Percentiles rank a stretch among this genome's conserved stretches.
Evolutionary conservation across 169 alveolate species (phyloP).

Genomic region (Eimeria tenella): DNA sequence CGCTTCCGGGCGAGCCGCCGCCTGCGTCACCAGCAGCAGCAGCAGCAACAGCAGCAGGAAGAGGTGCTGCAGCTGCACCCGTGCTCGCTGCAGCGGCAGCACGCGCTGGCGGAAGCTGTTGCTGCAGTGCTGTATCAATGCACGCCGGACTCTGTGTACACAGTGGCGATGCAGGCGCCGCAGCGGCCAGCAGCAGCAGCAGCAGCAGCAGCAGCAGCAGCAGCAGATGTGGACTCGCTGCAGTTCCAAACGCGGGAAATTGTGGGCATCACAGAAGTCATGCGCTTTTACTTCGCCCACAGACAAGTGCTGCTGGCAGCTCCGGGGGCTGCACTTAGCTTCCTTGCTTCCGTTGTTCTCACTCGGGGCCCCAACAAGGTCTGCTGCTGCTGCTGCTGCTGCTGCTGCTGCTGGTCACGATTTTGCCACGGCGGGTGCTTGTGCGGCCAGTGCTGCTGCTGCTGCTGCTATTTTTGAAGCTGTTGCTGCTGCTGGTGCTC

Average conservation of each 20-base stretch:
- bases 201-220: neutral
- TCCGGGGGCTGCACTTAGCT: neutral
- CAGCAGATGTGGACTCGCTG: neutral
- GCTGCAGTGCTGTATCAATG: slow-evolving; percentile 38
- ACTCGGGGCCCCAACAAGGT: slow-evolving; percentile 30
- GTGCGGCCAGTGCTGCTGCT: neutral
- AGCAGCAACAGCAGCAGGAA: neutral
- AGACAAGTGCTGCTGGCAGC: slow-evolving; percentile 12
- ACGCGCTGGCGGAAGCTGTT: slow-evolving; percentile 57
- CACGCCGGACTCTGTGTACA: neutral
- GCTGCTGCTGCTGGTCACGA: neutral
- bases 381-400: neutral
- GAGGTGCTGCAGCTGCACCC: neutral
- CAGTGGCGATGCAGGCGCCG: neutral
- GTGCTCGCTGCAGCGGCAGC: slow-evolving; percentile 9
- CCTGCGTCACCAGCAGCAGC: neutral
- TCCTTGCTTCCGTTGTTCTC: slow-evolving; percentile 55
- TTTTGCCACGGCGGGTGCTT: neutral
- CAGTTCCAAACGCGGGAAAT: neutral
- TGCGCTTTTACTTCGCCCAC: slow-evolving; percentile 27
- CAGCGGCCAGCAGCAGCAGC: neutral
- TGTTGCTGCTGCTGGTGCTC: neutral
- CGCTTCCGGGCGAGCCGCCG: slow-evolving; percentile 29
- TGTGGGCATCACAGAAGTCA: slow-evolving; percentile 9
- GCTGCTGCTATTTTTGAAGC: neutral